Evolutionary conservation across 176 grass and related monocot genomes (phyloP).

Genomic region (Secale cereale): DNA sequence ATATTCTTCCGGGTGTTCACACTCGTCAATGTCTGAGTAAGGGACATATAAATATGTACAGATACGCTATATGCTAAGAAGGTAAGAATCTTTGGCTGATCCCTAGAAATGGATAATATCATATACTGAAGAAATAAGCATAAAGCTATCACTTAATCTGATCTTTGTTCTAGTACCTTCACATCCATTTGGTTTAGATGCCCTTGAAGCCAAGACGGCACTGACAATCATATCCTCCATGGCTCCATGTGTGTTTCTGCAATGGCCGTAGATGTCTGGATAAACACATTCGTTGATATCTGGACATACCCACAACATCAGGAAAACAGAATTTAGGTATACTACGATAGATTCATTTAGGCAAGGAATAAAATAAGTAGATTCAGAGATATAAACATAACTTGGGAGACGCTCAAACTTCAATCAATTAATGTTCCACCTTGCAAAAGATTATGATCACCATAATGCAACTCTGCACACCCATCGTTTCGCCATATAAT

Average conservation of each 20-base stretch:
- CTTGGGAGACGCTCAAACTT: not conserved
- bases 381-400: not conserved
- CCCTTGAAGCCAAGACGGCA: constrained; percentile 7
- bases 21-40: constrained; percentile 6
- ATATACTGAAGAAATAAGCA: not conserved
- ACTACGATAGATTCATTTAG: not conserved
- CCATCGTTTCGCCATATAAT: too few species aligned
- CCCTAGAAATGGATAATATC: not conserved
- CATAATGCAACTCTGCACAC: too few species aligned
- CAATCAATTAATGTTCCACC: too few species aligned
- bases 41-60: not conserved
- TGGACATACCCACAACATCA: not conserved
- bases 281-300: constrained; percentile 26
- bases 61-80: not conserved
- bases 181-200: constrained; percentile 19
- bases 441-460: too few species aligned
- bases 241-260: not conserved
- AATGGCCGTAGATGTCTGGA: not conserved
- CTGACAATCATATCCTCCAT: not conserved
- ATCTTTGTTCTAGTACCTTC: not conserved
- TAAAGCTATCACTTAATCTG: not conserved
- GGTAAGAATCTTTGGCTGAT: not conserved
- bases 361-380: not conserved
- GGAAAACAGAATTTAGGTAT: not conserved
- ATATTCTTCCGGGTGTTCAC: not conserved